Percentiles rank a stretch among this genome's conserved stretches.
Conservation (phyloP, 768 basidiomycete species). For the Tricholoma matsutake region DNA sequence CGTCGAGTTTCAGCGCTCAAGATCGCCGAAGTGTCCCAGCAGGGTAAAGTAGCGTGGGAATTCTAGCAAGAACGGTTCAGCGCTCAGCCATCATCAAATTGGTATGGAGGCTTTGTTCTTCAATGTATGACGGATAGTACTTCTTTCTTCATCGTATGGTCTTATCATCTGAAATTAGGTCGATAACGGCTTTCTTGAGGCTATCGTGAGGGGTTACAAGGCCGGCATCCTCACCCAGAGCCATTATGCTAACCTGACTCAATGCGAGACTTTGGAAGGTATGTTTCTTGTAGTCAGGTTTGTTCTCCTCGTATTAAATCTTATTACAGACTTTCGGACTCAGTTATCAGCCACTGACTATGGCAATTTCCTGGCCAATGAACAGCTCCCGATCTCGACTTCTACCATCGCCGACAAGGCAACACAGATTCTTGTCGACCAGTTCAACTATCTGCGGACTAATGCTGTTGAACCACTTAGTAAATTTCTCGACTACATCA, state of each 20-base stretch:
- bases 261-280: conserved; percentile 98
- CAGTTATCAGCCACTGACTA: conserved; percentile 97
- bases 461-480: conserved; percentile 90
- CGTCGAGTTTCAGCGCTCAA: too few species aligned
- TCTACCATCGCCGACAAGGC: conserved; percentile 97
- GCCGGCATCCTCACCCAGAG: conserved; percentile 84
- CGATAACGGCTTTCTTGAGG: conserved; percentile 74
- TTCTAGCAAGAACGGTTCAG: background rate
- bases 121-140: conserved; percentile 52
- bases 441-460: conserved; percentile 90
- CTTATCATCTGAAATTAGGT: conserved; percentile 41
- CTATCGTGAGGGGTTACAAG: conserved; percentile 89
- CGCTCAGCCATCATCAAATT: background rate
- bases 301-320: background rate
- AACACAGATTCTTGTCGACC: conserved; percentile 91
- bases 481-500: conserved; percentile 97
- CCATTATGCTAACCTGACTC: conserved; percentile 91
- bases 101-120: conserved; percentile 86
- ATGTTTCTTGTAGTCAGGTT: conserved; percentile 13
- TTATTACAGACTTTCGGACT: conserved; percentile 80
- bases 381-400: conserved; percentile 89
- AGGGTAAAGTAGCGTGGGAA: background rate
- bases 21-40: background rate
- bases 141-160: background rate
- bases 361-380: conserved; percentile 96